Percentiles rank a stretch among this genome's conserved stretches.
These are phyloP conservation scores for Fagopyrum esculentum DNA, from an alignment of 148 eudicot genomes.

Conservation along the genomic window DNA sequence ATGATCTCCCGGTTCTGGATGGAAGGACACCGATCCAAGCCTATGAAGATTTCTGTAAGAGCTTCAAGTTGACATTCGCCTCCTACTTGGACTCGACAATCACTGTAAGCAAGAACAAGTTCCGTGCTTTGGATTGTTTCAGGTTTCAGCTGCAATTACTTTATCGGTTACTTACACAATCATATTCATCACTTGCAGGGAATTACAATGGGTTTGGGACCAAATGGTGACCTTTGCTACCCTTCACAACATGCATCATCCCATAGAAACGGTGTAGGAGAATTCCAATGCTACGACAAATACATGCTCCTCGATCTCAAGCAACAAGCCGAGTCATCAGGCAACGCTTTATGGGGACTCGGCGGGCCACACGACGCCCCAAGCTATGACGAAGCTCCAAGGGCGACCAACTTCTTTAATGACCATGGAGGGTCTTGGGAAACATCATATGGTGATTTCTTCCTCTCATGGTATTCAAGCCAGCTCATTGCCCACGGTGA, in stretches of 20 bases:
- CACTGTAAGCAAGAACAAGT: slow-evolving; percentile 30
- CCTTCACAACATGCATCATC: slow-evolving; percentile 41
- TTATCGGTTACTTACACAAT: not conserved
- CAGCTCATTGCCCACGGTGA: slow-evolving; percentile 63
- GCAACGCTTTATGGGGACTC: slow-evolving; percentile 76
- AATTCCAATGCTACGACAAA: slow-evolving; percentile 79
- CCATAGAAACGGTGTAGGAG: slow-evolving; percentile 52
- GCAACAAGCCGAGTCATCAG: slow-evolving; percentile 43
- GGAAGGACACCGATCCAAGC: slow-evolving; percentile 67
- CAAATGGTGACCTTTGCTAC: slow-evolving; percentile 83
- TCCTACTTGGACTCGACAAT: slow-evolving; percentile 74
- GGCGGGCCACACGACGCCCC: slow-evolving; percentile 91
- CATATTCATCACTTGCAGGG: slow-evolving; percentile 36
- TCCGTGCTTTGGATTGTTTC: not conserved
- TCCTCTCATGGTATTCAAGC: slow-evolving; percentile 84
- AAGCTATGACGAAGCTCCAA: slow-evolving; percentile 42
- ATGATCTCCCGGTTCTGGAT: slow-evolving; percentile 65
- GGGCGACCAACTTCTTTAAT: slow-evolving; percentile 38
- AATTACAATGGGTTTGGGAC: slow-evolving; percentile 73
- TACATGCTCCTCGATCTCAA: slow-evolving; percentile 59
- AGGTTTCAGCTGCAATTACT: not conserved
- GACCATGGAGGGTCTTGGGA: slow-evolving; percentile 87
- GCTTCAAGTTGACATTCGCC: slow-evolving; percentile 53
- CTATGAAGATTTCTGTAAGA: slow-evolving; percentile 58
- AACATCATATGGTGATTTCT: slow-evolving; percentile 64